Base-by-base conservation (phyloP, 1,139 yeast genomes). In the Saccharomyces hybrid region DNA sequence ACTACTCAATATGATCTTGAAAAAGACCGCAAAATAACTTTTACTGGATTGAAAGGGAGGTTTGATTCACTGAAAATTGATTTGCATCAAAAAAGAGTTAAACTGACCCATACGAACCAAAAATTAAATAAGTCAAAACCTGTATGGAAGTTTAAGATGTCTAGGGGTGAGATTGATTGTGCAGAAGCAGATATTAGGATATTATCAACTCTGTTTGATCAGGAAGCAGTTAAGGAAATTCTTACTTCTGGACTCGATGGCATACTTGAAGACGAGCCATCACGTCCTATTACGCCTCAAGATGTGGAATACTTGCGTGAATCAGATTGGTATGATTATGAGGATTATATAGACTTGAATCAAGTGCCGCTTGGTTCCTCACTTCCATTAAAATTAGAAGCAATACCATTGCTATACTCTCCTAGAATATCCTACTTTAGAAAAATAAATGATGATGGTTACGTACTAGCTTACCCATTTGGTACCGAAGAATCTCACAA, bases 351-450 rank as follows among this genome's bases (percentile, higher is more conserved):
- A 16, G 96, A 90, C 63, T 65, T 89, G 47, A 88, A 83, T 66
- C 75, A 77, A 51, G 71, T 79, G n/a, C 74, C 77, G 13, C 66
- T 78, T 1, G 71, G 75, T 2, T 73, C 80, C 4, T 74, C 79
- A 1, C 71, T 76, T 48, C 95, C 95, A 0, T 42, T 62, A 5
- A 75, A 75, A 51, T 78, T 89, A 53, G 76, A 75, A 41, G 78
- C 86, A 0, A 63, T 78, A 14, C 93, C 95, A 1, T 76, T 90
- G 58, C 75, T 87, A 49, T 80, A 74, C 57, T 76, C 93, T 2
- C 96, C 96, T 0, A 76, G 85, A 56, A 83, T 88, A 63, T 82
- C 88, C 6, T 90, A 88, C 65, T 80, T 86, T 61, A 74, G 96
- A 55, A 89, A 88, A 57, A 75, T 81, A 1, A 81, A 77, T 54